Conservation (phyloP, 768 basidiomycete species). For the Brasilioporus rufonigricans region DNA sequence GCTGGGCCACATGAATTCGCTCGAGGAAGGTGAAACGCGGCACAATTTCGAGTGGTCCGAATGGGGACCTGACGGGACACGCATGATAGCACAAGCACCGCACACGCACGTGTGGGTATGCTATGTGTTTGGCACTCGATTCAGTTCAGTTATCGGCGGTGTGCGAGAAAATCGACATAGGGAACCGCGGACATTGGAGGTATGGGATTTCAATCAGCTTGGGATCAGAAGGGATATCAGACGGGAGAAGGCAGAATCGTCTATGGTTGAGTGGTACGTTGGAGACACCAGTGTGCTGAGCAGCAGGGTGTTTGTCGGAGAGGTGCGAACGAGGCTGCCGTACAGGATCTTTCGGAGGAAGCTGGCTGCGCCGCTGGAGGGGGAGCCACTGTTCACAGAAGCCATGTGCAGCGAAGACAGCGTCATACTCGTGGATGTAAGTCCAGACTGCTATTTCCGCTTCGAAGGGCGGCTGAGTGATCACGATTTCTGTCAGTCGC, state of each 20-base stretch:
- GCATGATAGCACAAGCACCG: slow-evolving; percentile 38
- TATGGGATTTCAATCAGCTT: slow-evolving; percentile 54
- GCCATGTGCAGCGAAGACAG: slow-evolving; percentile 59
- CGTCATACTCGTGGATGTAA: slow-evolving; percentile 50
- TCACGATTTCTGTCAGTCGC: slow-evolving; percentile 10
- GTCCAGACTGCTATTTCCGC: slow-evolving; percentile 5
- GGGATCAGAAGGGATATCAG: slow-evolving; percentile 31
- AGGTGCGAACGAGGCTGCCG: slow-evolving; percentile 46
- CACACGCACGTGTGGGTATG: slow-evolving; percentile 54
- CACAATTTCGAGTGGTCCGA: slow-evolving; percentile 42
- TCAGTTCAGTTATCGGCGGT: slow-evolving; percentile 29
- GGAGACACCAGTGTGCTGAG: slow-evolving; percentile 26
- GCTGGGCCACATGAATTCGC: slow-evolving; percentile 23
- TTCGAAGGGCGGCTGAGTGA: neutral
- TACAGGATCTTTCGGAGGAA: slow-evolving; percentile 37
- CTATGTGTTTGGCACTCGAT: slow-evolving; percentile 52
- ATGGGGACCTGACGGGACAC: slow-evolving; percentile 52
- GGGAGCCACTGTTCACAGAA: slow-evolving; percentile 17
- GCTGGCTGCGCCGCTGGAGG: slow-evolving; percentile 13
- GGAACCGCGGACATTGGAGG: slow-evolving; percentile 28
- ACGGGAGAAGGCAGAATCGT: neutral
- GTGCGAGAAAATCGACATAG: slow-evolving; percentile 9
- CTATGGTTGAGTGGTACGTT: slow-evolving; percentile 23
- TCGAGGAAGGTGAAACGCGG: slow-evolving; percentile 13
- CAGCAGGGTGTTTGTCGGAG: slow-evolving; percentile 38